These are phyloP conservation scores for Collariella sp. DNA, from an alignment of 495 filamentous ascomycete species.

Conservation along the genomic window DNA sequence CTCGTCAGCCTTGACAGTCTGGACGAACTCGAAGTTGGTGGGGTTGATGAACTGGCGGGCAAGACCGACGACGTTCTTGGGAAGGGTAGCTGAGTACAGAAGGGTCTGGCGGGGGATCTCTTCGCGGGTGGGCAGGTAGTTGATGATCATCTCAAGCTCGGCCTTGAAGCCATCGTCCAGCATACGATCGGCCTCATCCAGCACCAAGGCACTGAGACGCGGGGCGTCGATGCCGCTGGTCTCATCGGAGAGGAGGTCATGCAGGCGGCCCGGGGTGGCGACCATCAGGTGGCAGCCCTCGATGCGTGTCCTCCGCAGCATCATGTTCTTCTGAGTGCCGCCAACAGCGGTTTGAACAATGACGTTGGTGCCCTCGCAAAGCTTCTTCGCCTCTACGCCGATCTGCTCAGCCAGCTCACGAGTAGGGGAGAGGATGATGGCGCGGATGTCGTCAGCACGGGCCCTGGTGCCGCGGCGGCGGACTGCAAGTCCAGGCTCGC, in stretches of 20 bases:
- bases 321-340: slow-evolving; percentile 62
- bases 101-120: slow-evolving; percentile 72
- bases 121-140: slow-evolving; percentile 50
- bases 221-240: slow-evolving; percentile 59
- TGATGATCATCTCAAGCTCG: slow-evolving; percentile 63
- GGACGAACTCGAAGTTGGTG: slow-evolving; percentile 66
- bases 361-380: slow-evolving; percentile 58
- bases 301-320: slow-evolving; percentile 53
- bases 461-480: slow-evolving; percentile 22
- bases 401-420: slow-evolving; percentile 95
- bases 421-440: slow-evolving; percentile 88
- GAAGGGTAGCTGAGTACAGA: slow-evolving; percentile 89
- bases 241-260: slow-evolving; percentile 72
- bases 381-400: slow-evolving; percentile 65
- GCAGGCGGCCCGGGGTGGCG: slow-evolving; percentile 81
- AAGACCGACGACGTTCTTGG: slow-evolving; percentile 68
- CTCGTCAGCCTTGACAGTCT: slow-evolving; percentile 74
- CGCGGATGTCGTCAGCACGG: slow-evolving; percentile 61
- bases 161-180: slow-evolving; percentile 82
- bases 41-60: slow-evolving; percentile 49
- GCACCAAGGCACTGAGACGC: slow-evolving; percentile 66
- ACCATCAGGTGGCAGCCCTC: slow-evolving; percentile 85
- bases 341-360: slow-evolving; percentile 82
- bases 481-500: slow-evolving; percentile 44
- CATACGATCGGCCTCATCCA: slow-evolving; percentile 92